Evolutionary conservation across 2,329 filamentous ascomycete genomes (phyloP), one percentile per base, ranked within the genome.

Genomic region (Apiospora saccharicola): DNA sequence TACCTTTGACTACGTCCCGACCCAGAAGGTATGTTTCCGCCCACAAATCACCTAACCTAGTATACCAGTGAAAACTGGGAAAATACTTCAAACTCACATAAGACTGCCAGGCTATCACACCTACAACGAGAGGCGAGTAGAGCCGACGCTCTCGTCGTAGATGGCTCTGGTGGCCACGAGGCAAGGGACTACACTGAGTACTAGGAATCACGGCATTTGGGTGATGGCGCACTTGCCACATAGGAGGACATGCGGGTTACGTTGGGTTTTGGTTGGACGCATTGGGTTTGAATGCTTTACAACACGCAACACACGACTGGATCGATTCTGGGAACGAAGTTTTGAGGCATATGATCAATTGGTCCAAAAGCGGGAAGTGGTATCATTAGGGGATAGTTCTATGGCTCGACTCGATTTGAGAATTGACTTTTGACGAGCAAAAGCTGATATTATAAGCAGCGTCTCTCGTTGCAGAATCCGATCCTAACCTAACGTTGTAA

Each of bases 1-100:
- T 14, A 80, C 80, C 1, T 87, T 83, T 70, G 87, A 90, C 76
- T 86, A 90, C 75, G 84, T 90, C 19, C 79, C 83, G 1, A 76
- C 83, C 51, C 77, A 76, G 14, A 82, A 83, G 80, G 68, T 70
- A 70, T 10, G 67, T 47, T 1, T 6, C n/a, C n/a, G 16, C 7
- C 19, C 6, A 64, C n/a, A 12, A 41, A 24, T n/a, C 37, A 41
- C 37, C 37, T 41, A 41, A 37, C 37, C 37, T 22, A 22, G 4
- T n/a, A 22, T 37, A 22, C 30, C 19, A 61, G n/a, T 37, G 16
- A 24, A 10, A 4, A 2, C 5, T 2, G 3, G 19, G 19, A 14
- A n/a, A n/a, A 13, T 10, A n/a, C 34, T 13, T 1, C n/a, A n/a
- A 22, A 30, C 57, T 64, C 13, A 64, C 34, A 2, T 14, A 49